These are phyloP conservation scores for Plasmodium malariae DNA, from an alignment of 169 alveolate species.

Conservation along the genomic window DNA sequence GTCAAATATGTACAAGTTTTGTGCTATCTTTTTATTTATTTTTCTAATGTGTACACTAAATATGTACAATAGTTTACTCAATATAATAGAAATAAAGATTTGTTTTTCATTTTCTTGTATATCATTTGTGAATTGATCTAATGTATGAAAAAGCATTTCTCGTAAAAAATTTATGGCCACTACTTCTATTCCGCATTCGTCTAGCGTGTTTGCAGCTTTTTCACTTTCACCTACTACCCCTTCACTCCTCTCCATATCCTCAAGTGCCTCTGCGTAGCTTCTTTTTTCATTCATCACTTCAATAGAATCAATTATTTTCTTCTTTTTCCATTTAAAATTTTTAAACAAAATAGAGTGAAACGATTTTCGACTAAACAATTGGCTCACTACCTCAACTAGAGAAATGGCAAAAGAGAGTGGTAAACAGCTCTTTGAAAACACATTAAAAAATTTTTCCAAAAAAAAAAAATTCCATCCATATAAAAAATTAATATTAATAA, in stretches of 20 bases:
- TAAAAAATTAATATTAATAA: conserved; percentile 26
- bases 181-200: conserved; percentile 22
- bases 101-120: not conserved
- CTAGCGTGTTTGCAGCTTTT: not conserved
- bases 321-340: conserved; percentile 3
- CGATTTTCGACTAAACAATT: conserved; percentile 2
- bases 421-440: conserved; percentile 19
- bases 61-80: conserved; percentile 47
- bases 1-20: conserved; percentile 19
- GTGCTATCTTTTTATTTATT: conserved; percentile 6
- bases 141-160: conserved; percentile 27
- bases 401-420: conserved; percentile 19
- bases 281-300: not conserved
- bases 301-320: not conserved
- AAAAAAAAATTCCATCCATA: conserved; percentile 37
- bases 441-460: conserved; percentile 37
- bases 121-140: conserved; percentile 21
- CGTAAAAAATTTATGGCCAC: conserved; percentile 12
- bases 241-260: conserved; percentile 4
- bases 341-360: not conserved
- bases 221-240: not conserved
- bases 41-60: conserved; percentile 27
- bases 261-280: not conserved
- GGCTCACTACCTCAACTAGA: conserved; percentile 12
- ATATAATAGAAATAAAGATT: conserved; percentile 24